Conservation (phyloP, 331 rosid species). For the Acacia pycnantha region DNA sequence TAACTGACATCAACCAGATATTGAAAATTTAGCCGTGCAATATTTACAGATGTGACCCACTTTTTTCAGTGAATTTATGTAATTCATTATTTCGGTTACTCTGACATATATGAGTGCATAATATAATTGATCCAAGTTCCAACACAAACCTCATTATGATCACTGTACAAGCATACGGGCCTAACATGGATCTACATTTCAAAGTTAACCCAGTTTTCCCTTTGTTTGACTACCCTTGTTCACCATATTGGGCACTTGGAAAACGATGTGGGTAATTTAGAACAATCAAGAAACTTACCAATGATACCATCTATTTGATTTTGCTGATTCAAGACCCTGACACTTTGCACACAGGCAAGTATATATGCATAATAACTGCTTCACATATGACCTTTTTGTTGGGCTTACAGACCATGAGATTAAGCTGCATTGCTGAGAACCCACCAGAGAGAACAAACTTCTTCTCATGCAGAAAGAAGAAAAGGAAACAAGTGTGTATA, state of each 20-base stretch:
- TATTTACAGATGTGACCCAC: slow-evolving; percentile 11
- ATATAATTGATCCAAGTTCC: slow-evolving; percentile 59
- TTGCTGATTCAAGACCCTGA: slow-evolving; percentile 43
- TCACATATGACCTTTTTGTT: slow-evolving; percentile 10
- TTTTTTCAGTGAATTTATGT: slow-evolving; percentile 28
- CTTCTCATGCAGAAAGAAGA: neutral
- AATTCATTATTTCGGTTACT: slow-evolving; percentile 30
- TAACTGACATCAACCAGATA: slow-evolving; percentile 12
- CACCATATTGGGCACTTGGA: slow-evolving; percentile 41
- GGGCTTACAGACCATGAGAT: slow-evolving; percentile 7
- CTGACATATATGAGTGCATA: slow-evolving; percentile 29
- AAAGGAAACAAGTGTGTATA: neutral
- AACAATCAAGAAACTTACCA: slow-evolving; percentile 57
- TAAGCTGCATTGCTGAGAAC: neutral
- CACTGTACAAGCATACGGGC: slow-evolving; percentile 32
- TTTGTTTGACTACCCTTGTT: slow-evolving; percentile 50
- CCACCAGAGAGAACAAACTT: slow-evolving; percentile 1
- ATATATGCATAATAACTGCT: slow-evolving; percentile 24
- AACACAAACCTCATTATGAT: slow-evolving; percentile 51
- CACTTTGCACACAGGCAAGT: slow-evolving; percentile 40
- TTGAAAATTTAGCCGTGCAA: slow-evolving; percentile 26
- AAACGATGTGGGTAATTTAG: slow-evolving; percentile 49
- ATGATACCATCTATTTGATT: slow-evolving; percentile 29
- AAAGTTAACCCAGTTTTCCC: slow-evolving; percentile 32
- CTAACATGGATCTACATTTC: slow-evolving; percentile 40